Evolutionary conservation across 2,329 filamentous ascomycete species (phyloP).

Genomic region (Colletotrichum tropicale): DNA sequence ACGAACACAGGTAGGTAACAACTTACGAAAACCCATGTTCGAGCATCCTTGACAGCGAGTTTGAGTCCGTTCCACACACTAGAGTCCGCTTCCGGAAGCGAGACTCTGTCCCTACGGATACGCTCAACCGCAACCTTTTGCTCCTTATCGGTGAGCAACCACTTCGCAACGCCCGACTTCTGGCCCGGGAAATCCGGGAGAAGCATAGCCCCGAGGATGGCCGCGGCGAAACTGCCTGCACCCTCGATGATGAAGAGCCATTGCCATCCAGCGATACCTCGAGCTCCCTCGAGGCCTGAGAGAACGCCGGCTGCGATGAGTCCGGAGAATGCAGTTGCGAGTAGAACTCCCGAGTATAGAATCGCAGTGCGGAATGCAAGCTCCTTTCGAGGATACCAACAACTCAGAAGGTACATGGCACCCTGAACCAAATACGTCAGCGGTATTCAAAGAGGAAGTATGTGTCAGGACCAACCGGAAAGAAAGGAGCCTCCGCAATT

Average conservation of each 20-base stretch:
- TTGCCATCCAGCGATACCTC: background rate
- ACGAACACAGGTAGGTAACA: background rate
- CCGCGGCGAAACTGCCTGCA: background rate
- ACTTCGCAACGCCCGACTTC: background rate
- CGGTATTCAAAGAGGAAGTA: background rate
- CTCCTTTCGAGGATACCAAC: constrained; percentile 74
- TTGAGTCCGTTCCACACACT: constrained; percentile 21
- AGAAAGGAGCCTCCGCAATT: background rate
- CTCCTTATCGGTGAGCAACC: background rate
- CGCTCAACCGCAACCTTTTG: constrained; percentile 15
- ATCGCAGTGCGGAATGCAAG: constrained; percentile 54
- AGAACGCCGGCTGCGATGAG: constrained; percentile 22
- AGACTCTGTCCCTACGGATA: constrained; percentile 24
- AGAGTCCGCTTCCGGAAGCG: constrained; percentile 8
- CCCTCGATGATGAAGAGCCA: background rate
- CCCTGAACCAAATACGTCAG: background rate
- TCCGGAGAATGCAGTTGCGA: background rate
- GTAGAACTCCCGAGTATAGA: background rate
- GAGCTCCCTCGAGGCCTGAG: background rate
- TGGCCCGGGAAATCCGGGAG: constrained; percentile 4
- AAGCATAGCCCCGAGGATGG: background rate
- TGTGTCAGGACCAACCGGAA: background rate
- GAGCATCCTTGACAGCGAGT: constrained; percentile 24
- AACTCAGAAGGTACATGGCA: constrained; percentile 58
- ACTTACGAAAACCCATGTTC: constrained; percentile 27